Percentiles rank a stretch among this genome's conserved stretches.
phyloP scores from a whole-genome alignment of 2,329 filamentous ascomycete species.

The Aspergillus tanneri region DNA sequence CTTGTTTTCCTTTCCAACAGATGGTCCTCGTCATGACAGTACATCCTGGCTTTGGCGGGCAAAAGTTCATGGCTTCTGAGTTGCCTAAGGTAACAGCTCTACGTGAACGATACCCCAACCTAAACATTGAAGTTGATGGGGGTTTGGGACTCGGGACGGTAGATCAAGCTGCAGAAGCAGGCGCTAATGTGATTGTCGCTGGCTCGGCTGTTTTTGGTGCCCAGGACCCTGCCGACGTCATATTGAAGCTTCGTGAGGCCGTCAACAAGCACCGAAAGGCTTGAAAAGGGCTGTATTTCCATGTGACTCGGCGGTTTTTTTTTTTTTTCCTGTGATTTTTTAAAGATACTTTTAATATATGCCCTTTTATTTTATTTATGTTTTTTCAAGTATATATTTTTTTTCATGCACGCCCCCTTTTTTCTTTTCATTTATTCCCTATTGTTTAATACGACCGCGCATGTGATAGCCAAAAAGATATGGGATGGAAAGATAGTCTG shows the following conservation, averaged over 20 bases:
- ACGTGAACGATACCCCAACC: conserved; percentile 77
- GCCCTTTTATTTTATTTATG: neutral
- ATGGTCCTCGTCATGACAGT: conserved; percentile 99
- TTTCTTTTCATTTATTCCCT: too few relatives aligned
- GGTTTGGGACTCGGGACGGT: conserved; percentile 86
- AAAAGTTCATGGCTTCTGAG: conserved; percentile 97
- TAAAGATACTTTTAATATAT: neutral
- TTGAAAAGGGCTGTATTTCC: conserved; percentile 8
- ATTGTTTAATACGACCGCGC: neutral
- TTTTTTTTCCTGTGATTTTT: neutral
- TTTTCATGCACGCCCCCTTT: too few relatives aligned
- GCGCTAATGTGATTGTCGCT: conserved; percentile 96
- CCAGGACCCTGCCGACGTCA: conserved; percentile 81
- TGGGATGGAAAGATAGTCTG: conserved; percentile 2
- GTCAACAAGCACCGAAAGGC: conserved; percentile 63
- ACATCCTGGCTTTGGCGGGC: conserved; percentile 92
- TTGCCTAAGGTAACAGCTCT: conserved; percentile 89
- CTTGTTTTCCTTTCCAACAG: conserved; percentile 47
- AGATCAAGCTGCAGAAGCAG: conserved; percentile 88
- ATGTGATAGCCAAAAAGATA: conserved; percentile 1
- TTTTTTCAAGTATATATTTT: too few relatives aligned
- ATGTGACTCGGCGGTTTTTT: conserved; percentile 4
- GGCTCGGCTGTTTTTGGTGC: conserved; percentile 95
- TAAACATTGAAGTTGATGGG: conserved; percentile 97
- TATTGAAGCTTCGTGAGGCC: conserved; percentile 72